Evolutionary conservation across 2,329 filamentous ascomycete species (phyloP).

Genomic region (Cladosporium sp.): DNA sequence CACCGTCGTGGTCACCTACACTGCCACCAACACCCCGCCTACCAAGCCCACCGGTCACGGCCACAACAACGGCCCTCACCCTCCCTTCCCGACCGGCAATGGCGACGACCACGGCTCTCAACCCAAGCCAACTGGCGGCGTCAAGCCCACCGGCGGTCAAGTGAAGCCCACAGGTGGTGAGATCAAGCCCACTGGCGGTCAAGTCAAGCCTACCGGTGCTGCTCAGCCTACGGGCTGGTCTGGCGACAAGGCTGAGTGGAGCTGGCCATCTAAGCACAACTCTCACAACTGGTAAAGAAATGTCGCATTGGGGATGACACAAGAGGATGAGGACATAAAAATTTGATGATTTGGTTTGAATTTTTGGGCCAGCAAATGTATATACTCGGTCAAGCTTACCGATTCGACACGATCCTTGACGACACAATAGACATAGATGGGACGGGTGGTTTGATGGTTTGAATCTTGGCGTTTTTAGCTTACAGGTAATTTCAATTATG

Average conservation of each 20-base stretch:
- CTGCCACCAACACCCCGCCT: not conserved
- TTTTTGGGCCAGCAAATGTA: not conserved
- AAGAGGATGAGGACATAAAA: not conserved
- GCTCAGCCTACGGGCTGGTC: too few species aligned
- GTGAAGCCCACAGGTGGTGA: too few species aligned
- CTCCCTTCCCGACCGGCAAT: not conserved
- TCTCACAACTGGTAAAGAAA: conserved; percentile 4
- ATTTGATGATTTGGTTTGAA: not conserved
- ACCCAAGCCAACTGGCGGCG: not conserved
- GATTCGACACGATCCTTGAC: conserved; percentile 3
- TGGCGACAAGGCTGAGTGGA: conserved; percentile 6
- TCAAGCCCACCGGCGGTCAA: conserved; percentile 1
- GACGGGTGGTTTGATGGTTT: not conserved
- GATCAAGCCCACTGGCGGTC: not conserved
- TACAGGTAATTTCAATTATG: not conserved
- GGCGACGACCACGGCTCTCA: not conserved
- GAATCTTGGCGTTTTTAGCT: not conserved
- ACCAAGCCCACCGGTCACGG: not conserved
- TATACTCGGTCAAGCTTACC: not conserved
- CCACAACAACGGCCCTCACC: not conserved
- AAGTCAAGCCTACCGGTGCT: too few species aligned
- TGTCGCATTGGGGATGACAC: not conserved
- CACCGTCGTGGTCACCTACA: conserved; percentile 9
- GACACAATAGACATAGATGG: conserved; percentile 4
- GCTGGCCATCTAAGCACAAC: conserved; percentile 5